Conservation (phyloP, 192 early-diverging fungal genomes). For the Phycomyces blakesleeanus region DNA sequence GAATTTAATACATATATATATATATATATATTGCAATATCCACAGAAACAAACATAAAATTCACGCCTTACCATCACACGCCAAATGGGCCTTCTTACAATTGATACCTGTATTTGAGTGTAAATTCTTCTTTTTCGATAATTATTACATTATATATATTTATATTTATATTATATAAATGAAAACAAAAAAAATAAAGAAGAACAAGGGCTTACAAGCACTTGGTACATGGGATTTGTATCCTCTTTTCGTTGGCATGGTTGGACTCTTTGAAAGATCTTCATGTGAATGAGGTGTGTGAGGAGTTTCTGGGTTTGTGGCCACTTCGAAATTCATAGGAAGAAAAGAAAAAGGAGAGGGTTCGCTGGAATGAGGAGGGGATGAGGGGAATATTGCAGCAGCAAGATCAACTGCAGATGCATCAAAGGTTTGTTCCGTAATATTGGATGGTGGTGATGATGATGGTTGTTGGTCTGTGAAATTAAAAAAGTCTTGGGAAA, state of each 20-base stretch:
- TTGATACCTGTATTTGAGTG: conserved; percentile 46
- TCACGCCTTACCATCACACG: conserved; percentile 73
- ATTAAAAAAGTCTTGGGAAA: background rate
- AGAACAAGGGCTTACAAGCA: conserved; percentile 54
- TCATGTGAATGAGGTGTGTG: background rate
- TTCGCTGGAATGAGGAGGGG: background rate
- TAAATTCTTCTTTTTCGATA: background rate
- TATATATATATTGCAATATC: background rate
- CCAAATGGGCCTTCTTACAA: conserved; percentile 84
- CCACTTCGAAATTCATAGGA: background rate
- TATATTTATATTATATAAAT: background rate
- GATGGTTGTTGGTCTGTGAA: background rate
- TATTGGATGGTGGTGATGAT: background rate
- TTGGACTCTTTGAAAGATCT: background rate
- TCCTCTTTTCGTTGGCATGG: conserved; percentile 35
- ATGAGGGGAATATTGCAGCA: background rate
- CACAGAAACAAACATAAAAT: conserved; percentile 3
- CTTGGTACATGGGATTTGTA: conserved; percentile 77
- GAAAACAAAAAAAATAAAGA: background rate
- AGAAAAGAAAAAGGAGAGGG: background rate
- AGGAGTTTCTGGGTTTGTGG: background rate
- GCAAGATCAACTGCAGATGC: background rate
- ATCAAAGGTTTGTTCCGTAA: background rate
- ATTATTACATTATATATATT: conserved; percentile 1
- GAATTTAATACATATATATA: conserved; percentile 7